Evolutionary conservation across 2,329 filamentous ascomycete genomes (phyloP).

Genomic region (Microdochium paspali): DNA sequence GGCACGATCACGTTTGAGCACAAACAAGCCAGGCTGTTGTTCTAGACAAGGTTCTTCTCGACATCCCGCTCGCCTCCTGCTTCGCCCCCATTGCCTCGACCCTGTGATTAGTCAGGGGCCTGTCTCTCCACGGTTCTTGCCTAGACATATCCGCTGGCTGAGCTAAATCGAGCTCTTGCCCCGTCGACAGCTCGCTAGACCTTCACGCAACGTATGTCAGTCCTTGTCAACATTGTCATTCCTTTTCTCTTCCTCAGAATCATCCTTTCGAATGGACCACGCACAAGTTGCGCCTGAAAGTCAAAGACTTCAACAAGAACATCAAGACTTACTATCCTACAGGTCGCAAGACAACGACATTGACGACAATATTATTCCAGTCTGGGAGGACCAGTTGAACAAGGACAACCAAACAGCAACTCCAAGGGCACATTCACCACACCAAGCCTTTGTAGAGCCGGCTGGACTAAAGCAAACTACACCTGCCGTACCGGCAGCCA

Average conservation of each 20-base stretch:
- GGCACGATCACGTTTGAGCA: not conserved
- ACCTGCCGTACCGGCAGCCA: not conserved
- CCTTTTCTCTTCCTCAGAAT: not conserved
- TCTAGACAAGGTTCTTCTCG: not conserved
- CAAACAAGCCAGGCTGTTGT: not conserved
- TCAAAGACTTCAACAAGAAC: too few species aligned
- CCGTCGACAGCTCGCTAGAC: not conserved
- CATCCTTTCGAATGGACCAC: not conserved
- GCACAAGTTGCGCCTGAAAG: too few species aligned
- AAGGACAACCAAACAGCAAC: not conserved
- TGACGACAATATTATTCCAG: not conserved
- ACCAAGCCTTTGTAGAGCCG: not conserved
- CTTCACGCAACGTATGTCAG: not conserved
- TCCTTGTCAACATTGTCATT: not conserved
- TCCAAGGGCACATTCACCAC: not conserved
- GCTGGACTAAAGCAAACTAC: too few species aligned
- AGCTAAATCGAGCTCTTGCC: not conserved
- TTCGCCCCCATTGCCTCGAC: not conserved
- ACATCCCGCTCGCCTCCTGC: not conserved
- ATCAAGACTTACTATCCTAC: not conserved
- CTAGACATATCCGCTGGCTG: not conserved
- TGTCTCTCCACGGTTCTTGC: not conserved
- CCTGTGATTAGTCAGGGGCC: not conserved
- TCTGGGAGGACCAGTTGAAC: not conserved
- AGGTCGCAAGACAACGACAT: not conserved